Evolutionary conservation across 2,329 filamentous ascomycete genomes (phyloP).

Genomic region (Daldinia sp.): DNA sequence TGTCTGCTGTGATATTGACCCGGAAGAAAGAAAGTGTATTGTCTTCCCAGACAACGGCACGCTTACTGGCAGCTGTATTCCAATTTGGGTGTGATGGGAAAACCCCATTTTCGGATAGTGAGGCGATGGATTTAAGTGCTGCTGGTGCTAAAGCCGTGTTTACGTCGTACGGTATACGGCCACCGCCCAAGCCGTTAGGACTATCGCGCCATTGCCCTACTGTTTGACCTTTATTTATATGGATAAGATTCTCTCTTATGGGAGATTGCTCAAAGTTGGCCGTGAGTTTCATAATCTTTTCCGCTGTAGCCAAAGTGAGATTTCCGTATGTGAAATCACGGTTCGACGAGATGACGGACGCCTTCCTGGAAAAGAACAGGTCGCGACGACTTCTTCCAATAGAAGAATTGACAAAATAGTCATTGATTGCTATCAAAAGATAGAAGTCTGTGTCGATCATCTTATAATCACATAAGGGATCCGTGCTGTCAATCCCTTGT

Average conservation of each 20-base stretch:
- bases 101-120: slow-evolving; percentile 58
- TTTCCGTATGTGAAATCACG: slow-evolving; percentile 60
- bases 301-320: slow-evolving; percentile 60
- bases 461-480: slow-evolving; percentile 64
- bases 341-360: slow-evolving; percentile 60
- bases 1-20: slow-evolving; percentile 51
- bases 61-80: slow-evolving; percentile 54
- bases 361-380: slow-evolving; percentile 52
- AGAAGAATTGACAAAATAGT: slow-evolving; percentile 62
- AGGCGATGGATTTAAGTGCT: slow-evolving; percentile 65
- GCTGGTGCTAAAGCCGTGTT: slow-evolving; percentile 70
- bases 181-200: slow-evolving; percentile 66
- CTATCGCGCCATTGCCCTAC: slow-evolving; percentile 73
- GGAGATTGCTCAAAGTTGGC: slow-evolving; percentile 63
- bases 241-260: slow-evolving; percentile 62
- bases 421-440: slow-evolving; percentile 64
- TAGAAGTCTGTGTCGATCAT: slow-evolving; percentile 72
- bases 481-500: slow-evolving; percentile 60
- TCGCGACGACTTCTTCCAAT: slow-evolving; percentile 50
- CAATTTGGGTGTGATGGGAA: slow-evolving; percentile 60
- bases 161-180: slow-evolving; percentile 70
- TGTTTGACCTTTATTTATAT: slow-evolving; percentile 60
- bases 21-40: slow-evolving; percentile 66
- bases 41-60: slow-evolving; percentile 70
- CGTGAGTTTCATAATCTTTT: slow-evolving; percentile 66